Conservation (phyloP, 495 filamentous ascomycete species). For the Aspergillus avenaceus region DNA sequence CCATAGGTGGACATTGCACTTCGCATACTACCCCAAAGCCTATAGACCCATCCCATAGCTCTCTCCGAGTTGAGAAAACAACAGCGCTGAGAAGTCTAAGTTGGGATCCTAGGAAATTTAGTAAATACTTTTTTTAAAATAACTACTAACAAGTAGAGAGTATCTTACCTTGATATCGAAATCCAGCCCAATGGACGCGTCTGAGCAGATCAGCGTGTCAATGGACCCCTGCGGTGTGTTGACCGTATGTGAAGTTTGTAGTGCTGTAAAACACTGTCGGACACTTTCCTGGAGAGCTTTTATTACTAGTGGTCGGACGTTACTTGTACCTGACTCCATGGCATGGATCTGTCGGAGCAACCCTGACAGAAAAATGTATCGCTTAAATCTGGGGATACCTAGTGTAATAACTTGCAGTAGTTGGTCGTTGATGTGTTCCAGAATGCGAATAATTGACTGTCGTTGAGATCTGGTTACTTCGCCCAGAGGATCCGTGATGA, state of each 20-base stretch:
- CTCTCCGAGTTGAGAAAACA: background rate
- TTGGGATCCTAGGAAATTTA: background rate
- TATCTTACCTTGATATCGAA: background rate
- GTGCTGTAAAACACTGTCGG: background rate
- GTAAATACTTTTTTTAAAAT: background rate
- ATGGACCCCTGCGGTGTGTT: too few species aligned
- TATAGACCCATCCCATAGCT: background rate
- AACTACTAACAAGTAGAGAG: too few species aligned
- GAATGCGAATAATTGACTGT: constrained; percentile 8
- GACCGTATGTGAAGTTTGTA: background rate
- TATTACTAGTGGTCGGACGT: background rate
- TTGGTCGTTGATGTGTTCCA: constrained; percentile 13
- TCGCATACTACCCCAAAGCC: too few species aligned
- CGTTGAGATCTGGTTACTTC: constrained; percentile 12
- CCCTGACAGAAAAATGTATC: constrained; percentile 14
- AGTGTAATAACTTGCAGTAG: constrained; percentile 12
- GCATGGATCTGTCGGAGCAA: constrained; percentile 14
- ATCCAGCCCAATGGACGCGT: background rate
- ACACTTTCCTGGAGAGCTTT: background rate
- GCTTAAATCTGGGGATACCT: constrained; percentile 24
- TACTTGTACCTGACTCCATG: background rate
- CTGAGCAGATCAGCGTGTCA: background rate
- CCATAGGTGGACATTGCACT: too few species aligned
- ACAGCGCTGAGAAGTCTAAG: background rate
- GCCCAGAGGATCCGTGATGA: background rate